phyloP scores from a whole-genome alignment of 2,329 filamentous ascomycete genomes.

The Calycina marina region DNA sequence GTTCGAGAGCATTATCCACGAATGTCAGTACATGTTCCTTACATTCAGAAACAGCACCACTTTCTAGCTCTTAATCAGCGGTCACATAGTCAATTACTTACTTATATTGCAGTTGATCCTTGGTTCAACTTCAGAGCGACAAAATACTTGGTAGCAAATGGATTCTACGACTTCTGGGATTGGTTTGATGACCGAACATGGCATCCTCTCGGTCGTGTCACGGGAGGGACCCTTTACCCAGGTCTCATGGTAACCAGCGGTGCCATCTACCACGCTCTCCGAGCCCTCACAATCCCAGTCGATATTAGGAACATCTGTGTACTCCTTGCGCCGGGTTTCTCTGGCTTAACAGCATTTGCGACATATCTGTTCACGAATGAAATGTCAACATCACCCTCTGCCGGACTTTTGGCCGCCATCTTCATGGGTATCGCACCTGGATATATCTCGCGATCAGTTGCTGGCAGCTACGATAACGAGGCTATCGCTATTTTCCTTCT shows the following conservation, averaged over 20 bases:
- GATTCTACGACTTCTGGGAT: conserved; percentile 98
- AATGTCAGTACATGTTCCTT: conserved; percentile 69
- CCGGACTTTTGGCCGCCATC: conserved; percentile 79
- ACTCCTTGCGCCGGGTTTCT: conserved; percentile 85
- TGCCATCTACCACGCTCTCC: conserved; percentile 86
- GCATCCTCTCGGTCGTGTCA: conserved; percentile 96
- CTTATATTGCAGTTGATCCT: conserved; percentile 68
- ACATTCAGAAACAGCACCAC: no score
- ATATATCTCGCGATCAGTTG: conserved; percentile 95
- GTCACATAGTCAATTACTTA: no score
- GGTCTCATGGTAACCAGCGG: conserved; percentile 99
- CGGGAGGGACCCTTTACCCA: conserved; percentile 95
- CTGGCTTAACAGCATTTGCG: conserved; percentile 82
- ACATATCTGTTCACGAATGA: conserved; percentile 93
- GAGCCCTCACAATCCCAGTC: conserved; percentile 76
- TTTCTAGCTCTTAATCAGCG: no score
- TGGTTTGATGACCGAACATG: conserved; percentile 99
- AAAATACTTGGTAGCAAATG: conserved; percentile 92
- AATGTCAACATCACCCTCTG: conserved; percentile 90
- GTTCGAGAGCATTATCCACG: conserved; percentile 99
- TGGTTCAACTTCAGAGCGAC: conserved; percentile 99
- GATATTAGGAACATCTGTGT: conserved; percentile 99
- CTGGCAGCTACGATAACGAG: conserved; percentile 98
- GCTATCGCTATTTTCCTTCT: conserved; percentile 98
- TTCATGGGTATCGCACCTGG: conserved; percentile 98